Evolutionary conservation across 23 red algal species (phyloP).

Genomic region (Gracilaria domingensis): DNA sequence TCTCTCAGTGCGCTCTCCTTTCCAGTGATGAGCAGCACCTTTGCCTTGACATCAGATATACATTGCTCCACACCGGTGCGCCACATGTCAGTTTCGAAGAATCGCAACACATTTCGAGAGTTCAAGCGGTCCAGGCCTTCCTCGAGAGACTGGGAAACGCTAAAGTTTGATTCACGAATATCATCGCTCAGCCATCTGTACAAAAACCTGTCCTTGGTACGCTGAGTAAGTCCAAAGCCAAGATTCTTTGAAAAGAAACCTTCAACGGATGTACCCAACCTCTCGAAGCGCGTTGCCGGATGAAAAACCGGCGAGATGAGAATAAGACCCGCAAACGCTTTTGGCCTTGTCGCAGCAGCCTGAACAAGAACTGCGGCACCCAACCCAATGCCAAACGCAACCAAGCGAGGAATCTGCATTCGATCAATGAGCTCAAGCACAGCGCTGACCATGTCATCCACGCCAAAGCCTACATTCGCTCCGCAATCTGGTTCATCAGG

Average conservation of each 20-base stretch:
- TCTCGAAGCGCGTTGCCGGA: conserved; percentile 26
- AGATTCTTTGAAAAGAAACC: conserved; percentile 42
- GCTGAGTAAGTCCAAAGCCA: conserved; percentile 45
- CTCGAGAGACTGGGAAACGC: conserved; percentile 41
- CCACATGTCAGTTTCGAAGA: conserved; percentile 57
- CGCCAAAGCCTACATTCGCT: conserved; percentile 23
- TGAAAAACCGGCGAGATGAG: conserved; percentile 58
- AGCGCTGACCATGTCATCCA: conserved; percentile 40
- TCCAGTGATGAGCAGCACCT: conserved; percentile 58
- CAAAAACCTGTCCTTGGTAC: conserved; percentile 63
- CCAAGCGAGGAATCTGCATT: conserved; percentile 1
- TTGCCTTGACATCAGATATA: conserved; percentile 28
- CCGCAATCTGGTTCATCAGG: conserved; percentile 27
- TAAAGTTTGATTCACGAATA: conserved; percentile 41
- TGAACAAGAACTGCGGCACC: conserved; percentile 43
- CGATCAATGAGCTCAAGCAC: conserved; percentile 35
- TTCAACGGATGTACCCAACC: conserved; percentile 18
- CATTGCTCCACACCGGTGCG: conserved; percentile 36
- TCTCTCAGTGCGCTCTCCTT: conserved; percentile 36
- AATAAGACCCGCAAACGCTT: conserved; percentile 59
- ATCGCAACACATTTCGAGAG: conserved; percentile 33
- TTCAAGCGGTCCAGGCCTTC: conserved; percentile 65
- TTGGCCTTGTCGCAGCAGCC: conserved; percentile 21
- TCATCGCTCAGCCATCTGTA: conserved; percentile 55
- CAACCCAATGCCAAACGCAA: conserved; percentile 59